Base-by-base conservation (phyloP, 2,329 filamentous ascomycete species). In the Teratosphaeria zuluensis region DNA sequence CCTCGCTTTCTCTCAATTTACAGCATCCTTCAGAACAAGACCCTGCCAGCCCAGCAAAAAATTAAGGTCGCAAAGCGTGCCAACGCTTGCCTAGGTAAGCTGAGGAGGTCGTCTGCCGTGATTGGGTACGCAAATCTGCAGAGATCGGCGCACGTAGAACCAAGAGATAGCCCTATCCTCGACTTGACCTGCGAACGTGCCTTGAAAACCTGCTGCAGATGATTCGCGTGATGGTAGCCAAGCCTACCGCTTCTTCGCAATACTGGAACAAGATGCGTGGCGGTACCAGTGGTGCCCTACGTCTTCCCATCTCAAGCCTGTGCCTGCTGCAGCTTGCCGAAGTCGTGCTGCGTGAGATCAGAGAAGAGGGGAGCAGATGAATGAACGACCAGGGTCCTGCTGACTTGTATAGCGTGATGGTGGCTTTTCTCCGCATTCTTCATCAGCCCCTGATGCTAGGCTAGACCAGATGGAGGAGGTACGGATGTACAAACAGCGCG, bases 351-450 rank as follows among this genome's bases (percentile, higher is more conserved):
- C 7, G 28, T 31, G 52, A 19, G 28, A n/a, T 35, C 52, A 53
- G 42, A 48, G 35, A 48, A 48, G 42, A 48, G 42, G 42, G 42
- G 42, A 21, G 4, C 3, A 46, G 42, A 46, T 46, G 42, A n/a
- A 21, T 5, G 42, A 48, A 48, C 42, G 42, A n/a, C 7, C 42
- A 48, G 42, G 42, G 19, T 21, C 32, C 14, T 31, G 32, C 51
- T 52, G 21, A 52, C 51, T 52, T 52, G 14, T 24, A 31, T 31
- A 52, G 21, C 28, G 52, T 31, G 52, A 53, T 16, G 14, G 52
- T 53, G 28, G 28, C 38, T 9, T 56, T 61, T 61, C 60, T 61
- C 60, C 60, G 60, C 60, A 61, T 61, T 59, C 54, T 61, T 38
- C 52, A 57, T 51, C 51, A 55, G 48, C 55, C 57, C 59, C 59